Conservation (phyloP, 345 rosid species). For the Camelina hispida region DNA sequence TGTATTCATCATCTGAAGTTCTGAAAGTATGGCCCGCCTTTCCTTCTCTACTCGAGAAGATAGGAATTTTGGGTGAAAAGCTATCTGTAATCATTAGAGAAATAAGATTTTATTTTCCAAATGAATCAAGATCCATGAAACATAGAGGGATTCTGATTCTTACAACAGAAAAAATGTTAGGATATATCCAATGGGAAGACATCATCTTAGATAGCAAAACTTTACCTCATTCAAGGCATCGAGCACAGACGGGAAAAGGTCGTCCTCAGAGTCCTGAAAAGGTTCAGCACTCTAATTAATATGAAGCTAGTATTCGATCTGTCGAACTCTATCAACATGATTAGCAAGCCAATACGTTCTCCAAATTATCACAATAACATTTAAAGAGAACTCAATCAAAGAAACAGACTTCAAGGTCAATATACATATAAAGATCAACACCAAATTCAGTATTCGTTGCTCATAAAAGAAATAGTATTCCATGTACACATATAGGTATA, state of each 20-base stretch:
- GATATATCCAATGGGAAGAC: conserved; percentile 23
- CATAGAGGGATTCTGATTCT: conserved; percentile 2
- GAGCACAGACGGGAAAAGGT: conserved; percentile 81
- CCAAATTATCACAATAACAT: conserved; percentile 24
- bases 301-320: not conserved
- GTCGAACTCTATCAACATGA: conserved; percentile 30
- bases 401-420: conserved; percentile 13
- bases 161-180: conserved; percentile 8
- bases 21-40: conserved; percentile 98
- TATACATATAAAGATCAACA: conserved; percentile 23
- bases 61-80: conserved; percentile 94
- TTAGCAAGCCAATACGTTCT: conserved; percentile 21
- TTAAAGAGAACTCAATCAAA: conserved; percentile 19
- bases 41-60: conserved; percentile 97
- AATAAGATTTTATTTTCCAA: conserved; percentile 8
- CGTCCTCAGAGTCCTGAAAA: conserved; percentile 81
- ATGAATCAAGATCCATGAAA: conserved; percentile 9
- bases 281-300: conserved; percentile 15
- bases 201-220: conserved; percentile 29
- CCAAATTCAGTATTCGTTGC: not conserved
- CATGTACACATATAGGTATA: conserved; percentile 8
- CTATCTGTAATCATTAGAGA: conserved; percentile 62
- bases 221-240: conserved; percentile 97
- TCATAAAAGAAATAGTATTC: conserved; percentile 3
- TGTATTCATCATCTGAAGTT: conserved; percentile 99